Evolutionary conservation across 352 stramenopile genomes (phyloP).

Genomic region (Globisporangium canariense): DNA sequence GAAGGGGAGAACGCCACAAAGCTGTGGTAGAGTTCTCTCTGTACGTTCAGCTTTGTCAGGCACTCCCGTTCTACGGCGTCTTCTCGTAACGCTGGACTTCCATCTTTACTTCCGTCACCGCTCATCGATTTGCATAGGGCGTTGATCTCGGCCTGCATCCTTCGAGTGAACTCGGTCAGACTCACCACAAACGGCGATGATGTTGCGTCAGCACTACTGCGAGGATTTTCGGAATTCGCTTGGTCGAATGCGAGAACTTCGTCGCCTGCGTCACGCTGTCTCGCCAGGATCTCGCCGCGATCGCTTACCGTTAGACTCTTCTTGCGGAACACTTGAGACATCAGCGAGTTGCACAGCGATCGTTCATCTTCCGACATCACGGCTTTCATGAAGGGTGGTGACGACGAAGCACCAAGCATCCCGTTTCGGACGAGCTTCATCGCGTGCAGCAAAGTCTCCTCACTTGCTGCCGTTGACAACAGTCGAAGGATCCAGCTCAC

Average conservation of each 20-base stretch:
- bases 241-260: constrained; percentile 26
- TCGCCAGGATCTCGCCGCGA: constrained; percentile 10
- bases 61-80: constrained; percentile 27
- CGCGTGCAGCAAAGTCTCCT: constrained; percentile 64
- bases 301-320: constrained; percentile 33
- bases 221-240: neutral
- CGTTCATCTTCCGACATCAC: constrained; percentile 15
- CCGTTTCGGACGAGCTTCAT: constrained; percentile 55
- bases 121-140: neutral
- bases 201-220: neutral
- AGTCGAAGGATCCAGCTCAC: constrained; percentile 67
- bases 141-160: constrained; percentile 32
- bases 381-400: constrained; percentile 6
- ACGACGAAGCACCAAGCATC: constrained; percentile 19
- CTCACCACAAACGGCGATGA: constrained; percentile 25
- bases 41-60: constrained; percentile 40
- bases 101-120: neutral
- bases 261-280: constrained; percentile 16
- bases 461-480: constrained; percentile 51
- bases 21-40: constrained; percentile 45
- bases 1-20: constrained; percentile 36
- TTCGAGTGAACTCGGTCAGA: constrained; percentile 37
- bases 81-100: constrained; percentile 1
- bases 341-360: constrained; percentile 14
- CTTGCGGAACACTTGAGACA: constrained; percentile 46